Evolutionary conservation across 306 rosid species (phyloP).

Genomic region (Cicer cuneatum): DNA sequence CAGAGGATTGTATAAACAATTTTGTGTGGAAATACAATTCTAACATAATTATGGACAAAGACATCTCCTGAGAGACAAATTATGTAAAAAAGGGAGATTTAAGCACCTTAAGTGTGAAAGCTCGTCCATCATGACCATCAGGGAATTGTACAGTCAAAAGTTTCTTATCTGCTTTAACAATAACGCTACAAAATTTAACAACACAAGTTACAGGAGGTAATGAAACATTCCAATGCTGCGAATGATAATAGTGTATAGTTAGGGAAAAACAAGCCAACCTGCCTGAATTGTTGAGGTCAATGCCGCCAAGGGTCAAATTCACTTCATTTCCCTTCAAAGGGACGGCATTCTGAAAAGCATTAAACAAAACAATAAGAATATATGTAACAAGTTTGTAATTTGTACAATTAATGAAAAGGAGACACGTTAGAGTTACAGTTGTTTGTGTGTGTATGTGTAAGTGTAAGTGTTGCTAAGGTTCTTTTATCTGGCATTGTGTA

Average conservation of each 20-base stretch:
- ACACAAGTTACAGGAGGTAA: conserved; percentile 43
- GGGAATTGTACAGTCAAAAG: conserved; percentile 93
- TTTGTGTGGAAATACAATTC: conserved; percentile 15
- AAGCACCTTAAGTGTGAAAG: conserved; percentile 95
- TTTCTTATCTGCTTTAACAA: conserved; percentile 89
- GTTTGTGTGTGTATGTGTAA: neutral
- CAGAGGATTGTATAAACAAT: conserved; percentile 6
- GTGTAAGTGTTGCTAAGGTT: neutral
- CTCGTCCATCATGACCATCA: conserved; percentile 95
- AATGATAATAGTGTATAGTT: conserved; percentile 36
- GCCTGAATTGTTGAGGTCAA: conserved; percentile 99
- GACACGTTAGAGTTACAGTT: neutral
- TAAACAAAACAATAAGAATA: conserved; percentile 19
- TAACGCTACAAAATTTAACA: conserved; percentile 72
- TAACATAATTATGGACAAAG: neutral
- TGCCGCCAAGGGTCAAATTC: conserved; percentile 97
- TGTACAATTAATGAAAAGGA: neutral
- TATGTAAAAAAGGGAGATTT: conserved; percentile 10
- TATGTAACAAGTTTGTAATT: conserved; percentile 2
- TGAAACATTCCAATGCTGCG: conserved; percentile 39
- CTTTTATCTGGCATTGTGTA: conserved; percentile 30
- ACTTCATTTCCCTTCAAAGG: conserved; percentile 84
- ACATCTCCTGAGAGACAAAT: neutral
- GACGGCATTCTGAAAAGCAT: conserved; percentile 65
- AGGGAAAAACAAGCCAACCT: conserved; percentile 77